Evolutionary conservation across 1,284 basidiomycete species (phyloP).

Genomic region (Cryptococcus hybrid): DNA sequence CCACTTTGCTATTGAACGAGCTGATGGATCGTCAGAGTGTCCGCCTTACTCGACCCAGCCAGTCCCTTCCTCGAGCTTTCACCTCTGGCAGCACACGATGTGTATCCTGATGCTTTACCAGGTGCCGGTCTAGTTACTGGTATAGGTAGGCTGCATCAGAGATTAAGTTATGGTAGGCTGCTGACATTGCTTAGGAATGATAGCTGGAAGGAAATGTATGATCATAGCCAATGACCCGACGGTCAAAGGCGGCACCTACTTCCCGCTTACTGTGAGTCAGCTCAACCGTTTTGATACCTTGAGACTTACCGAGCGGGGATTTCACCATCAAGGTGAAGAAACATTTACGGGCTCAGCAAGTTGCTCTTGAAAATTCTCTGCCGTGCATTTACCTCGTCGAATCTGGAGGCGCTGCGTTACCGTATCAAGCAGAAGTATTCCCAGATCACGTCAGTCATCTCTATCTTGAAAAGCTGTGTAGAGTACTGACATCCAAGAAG

Average conservation of each 20-base stretch:
- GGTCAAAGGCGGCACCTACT: conserved; percentile 90
- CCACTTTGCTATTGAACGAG: background rate
- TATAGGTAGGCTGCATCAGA: conserved; percentile 57
- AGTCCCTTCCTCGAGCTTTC: conserved; percentile 90
- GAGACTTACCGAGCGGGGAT: background rate
- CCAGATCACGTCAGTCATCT: conserved; percentile 52
- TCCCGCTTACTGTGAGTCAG: conserved; percentile 73
- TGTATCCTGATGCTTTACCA: conserved; percentile 79
- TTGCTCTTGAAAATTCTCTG: conserved; percentile 82
- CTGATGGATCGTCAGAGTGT: conserved; percentile 53
- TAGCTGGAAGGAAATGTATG: conserved; percentile 81
- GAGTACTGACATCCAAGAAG: conserved; percentile 8
- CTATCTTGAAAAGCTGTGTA: background rate
- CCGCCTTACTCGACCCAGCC: conserved; percentile 73
- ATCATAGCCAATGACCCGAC: conserved; percentile 91
- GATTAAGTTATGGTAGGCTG: background rate
- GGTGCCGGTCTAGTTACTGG: conserved; percentile 91
- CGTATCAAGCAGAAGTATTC: conserved; percentile 81
- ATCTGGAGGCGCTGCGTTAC: conserved; percentile 88
- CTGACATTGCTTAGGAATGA: conserved; percentile 37
- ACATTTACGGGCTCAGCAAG: conserved; percentile 88
- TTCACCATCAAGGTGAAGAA: conserved; percentile 72
- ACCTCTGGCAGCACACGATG: conserved; percentile 78
- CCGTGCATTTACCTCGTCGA: conserved; percentile 97
- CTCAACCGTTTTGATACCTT: background rate